phyloP scores from a whole-genome alignment of 2,329 filamentous ascomycete genomes.

The Alternaria triticina region DNA sequence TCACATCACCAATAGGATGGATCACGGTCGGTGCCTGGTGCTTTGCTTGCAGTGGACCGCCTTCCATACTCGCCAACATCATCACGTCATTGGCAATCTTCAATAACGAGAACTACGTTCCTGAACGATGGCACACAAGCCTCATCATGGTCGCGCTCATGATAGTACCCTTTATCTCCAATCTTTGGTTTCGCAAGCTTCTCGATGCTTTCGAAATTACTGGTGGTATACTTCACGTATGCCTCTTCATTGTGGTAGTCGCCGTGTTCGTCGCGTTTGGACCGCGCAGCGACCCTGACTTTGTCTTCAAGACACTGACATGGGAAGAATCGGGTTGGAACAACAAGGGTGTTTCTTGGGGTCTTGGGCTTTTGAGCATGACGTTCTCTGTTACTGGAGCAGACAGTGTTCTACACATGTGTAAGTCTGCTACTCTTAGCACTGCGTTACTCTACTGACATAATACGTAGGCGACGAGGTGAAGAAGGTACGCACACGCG shows the following conservation, averaged over 20 bases:
- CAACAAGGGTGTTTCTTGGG: conserved; percentile 50
- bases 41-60: conserved; percentile 35
- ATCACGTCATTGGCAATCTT: conserved; percentile 42
- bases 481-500: conserved; percentile 48
- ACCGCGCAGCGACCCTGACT: conserved; percentile 45
- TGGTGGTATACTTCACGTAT: conserved; percentile 55
- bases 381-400: conserved; percentile 51
- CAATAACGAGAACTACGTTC: conserved; percentile 47
- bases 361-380: conserved; percentile 47
- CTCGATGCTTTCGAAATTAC: conserved; percentile 56
- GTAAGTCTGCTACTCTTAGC: conserved; percentile 13
- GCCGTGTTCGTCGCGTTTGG: conserved; percentile 54
- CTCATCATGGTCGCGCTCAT: conserved; percentile 55
- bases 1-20: conserved; percentile 49
- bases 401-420: conserved; percentile 55
- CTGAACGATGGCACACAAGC: conserved; percentile 57
- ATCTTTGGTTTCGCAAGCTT: conserved; percentile 53
- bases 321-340: conserved; percentile 52
- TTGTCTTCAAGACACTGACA: conserved; percentile 55
- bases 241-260: conserved; percentile 58
- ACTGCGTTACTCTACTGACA: not conserved
- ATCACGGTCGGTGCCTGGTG: conserved; percentile 49
- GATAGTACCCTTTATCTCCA: conserved; percentile 48
- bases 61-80: conserved; percentile 34
- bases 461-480: conserved; percentile 42